These are phyloP conservation scores for Aspergillus udagawae DNA, from an alignment of 2,329 filamentous ascomycete species.

Conservation along the genomic window DNA sequence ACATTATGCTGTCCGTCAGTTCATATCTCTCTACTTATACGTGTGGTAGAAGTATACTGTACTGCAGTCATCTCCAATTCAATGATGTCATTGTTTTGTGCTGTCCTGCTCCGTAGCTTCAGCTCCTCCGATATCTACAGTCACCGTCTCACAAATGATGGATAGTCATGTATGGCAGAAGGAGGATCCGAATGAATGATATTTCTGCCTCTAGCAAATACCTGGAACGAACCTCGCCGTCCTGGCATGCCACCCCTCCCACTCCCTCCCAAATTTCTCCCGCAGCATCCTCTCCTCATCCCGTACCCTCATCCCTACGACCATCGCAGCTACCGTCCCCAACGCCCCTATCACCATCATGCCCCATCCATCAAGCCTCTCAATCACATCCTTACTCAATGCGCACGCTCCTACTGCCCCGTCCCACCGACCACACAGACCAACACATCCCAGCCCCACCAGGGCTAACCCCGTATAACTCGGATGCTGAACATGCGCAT, in stretches of 20 bases:
- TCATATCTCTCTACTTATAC: no score
- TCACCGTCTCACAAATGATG: not conserved
- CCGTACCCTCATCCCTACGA: slow-evolving; percentile 35
- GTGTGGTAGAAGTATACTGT: no score
- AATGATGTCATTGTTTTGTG: no score
- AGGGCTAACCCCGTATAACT: slow-evolving; percentile 47
- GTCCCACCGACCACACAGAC: slow-evolving; percentile 37
- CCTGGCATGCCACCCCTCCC: slow-evolving; percentile 46
- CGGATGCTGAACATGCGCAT: slow-evolving; percentile 50
- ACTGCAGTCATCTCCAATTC: not conserved
- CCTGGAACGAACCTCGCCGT: slow-evolving; percentile 51
- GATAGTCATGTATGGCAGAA: no score
- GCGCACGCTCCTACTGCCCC: slow-evolving; percentile 38
- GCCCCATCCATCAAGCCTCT: slow-evolving; percentile 13
- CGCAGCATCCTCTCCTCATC: slow-evolving; percentile 52
- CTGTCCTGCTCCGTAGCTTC: not conserved
- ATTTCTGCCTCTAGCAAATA: slow-evolving; percentile 21
- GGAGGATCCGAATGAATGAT: no score
- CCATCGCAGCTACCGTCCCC: slow-evolving; percentile 8
- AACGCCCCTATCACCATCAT: not conserved
- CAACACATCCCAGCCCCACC: slow-evolving; percentile 18
- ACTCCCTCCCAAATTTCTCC: slow-evolving; percentile 45
- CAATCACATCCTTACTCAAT: slow-evolving; percentile 13
- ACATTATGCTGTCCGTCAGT: no score
- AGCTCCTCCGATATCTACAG: no score